Evolutionary conservation across 2,329 filamentous ascomycete species (phyloP).

Genomic region (Penicillium fuscoglaucum): DNA sequence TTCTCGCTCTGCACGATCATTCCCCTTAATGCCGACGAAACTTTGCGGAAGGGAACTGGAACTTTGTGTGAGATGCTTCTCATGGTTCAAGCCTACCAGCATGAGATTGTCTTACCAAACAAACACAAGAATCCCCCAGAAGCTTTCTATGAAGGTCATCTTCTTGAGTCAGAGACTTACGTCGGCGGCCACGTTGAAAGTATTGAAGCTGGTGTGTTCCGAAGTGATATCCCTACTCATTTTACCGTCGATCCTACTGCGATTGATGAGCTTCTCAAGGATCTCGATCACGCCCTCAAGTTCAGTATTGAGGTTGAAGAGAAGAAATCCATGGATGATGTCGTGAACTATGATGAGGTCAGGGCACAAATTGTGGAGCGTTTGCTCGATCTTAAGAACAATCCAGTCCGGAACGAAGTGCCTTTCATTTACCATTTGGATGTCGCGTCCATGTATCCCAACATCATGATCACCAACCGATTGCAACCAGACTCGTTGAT

Average conservation of each 20-base stretch:
- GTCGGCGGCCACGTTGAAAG: conserved; percentile 98
- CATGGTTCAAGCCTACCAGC: conserved; percentile 96
- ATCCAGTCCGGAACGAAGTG: conserved; percentile 78
- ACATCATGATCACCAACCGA: conserved; percentile 99
- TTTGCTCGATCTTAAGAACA: conserved; percentile 71
- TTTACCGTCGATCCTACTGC: conserved; percentile 88
- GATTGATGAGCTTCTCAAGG: conserved; percentile 81
- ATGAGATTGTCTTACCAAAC: conserved; percentile 89
- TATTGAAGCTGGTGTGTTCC: conserved; percentile 97
- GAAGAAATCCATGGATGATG: conserved; percentile 75
- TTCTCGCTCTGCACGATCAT: conserved; percentile 98
- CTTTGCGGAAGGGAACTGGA: conserved; percentile 90
- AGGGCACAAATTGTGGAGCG: conserved; percentile 76
- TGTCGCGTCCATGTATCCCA: conserved; percentile 98
- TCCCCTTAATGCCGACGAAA: conserved; percentile 88
- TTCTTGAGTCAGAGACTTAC: conserved; percentile 96
- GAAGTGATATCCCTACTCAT: conserved; percentile 90
- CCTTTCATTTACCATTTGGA: conserved; percentile 97
- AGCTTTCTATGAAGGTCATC: conserved; percentile 92
- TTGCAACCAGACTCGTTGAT: conserved; percentile 99
- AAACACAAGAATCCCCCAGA: conserved; percentile 91
- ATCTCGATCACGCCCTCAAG: conserved; percentile 83
- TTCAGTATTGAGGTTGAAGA: conserved; percentile 86
- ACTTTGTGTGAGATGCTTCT: conserved; percentile 99
- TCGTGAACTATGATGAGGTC: conserved; percentile 80